Base-by-base conservation (phyloP, 805 yeast genomes). In the Yamadazyma endophytica region DNA sequence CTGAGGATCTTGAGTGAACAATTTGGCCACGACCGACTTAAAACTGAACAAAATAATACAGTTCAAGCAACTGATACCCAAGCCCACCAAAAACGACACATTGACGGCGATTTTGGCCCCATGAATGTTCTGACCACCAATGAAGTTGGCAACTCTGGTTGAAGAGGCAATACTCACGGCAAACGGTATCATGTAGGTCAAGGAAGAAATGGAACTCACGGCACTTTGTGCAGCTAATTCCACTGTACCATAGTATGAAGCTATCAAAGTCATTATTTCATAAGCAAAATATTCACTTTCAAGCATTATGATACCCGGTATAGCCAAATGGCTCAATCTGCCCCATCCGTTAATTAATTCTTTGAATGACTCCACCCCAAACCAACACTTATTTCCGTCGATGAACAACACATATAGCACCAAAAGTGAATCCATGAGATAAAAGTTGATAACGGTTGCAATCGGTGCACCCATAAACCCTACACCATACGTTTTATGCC, bases 331-430 rank as follows among this genome's bases (percentile, higher is more conserved):
- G 9, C 52, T 50, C 14, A 66, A 41, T 20, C 47, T 49, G 16
- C 54, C 47, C 71, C 71, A 66, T 31, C 56, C 54, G 17, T 37
- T 42, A 32, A 63, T 56, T 16, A 64, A 34, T 31, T 61, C 58
- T 2, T 43, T 21, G 0, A 70, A 42, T 18, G 75, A 63, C 13
- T 51, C 52, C 5, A 64, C 18, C 0, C 90, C 90, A 39, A 62
- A 71, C 90, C 90, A 82, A 46, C 90, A 83, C 44, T 73, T 70
- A 17, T 54, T 56, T 1, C 89, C 90, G 44, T 82, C 85, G 22
- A 81, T 53, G 37, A 61, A 70, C 0, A 64, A 31, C 21, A 58
- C 66, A 42, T 65, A 65, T 19, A 62, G 31, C 4, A 64, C 50
- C 23, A 66, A 43, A 21, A 66, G 43, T 4, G 58, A 12, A 11